Conservation (phyloP, 306 rosid species). For the Macrotyloma uniflorum region DNA sequence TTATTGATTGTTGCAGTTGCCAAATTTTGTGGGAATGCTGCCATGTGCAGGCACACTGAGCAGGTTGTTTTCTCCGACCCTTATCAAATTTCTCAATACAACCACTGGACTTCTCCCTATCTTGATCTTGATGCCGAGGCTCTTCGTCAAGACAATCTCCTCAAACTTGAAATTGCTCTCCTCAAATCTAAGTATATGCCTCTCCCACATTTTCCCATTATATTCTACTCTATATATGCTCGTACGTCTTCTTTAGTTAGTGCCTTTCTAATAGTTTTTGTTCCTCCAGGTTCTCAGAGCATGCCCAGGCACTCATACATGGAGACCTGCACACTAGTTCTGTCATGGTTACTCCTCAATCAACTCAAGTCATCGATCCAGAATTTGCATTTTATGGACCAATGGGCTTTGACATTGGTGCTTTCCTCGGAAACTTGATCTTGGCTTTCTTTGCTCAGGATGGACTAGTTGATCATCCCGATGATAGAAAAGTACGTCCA, state of each 20-base stretch:
- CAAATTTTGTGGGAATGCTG: constrained; percentile 77
- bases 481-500: constrained; percentile 62
- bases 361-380: constrained; percentile 80
- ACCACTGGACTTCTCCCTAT: constrained; percentile 68
- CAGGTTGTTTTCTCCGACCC: constrained; percentile 91
- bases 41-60: constrained; percentile 75
- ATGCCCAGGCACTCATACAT: constrained; percentile 74
- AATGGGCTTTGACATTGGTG: constrained; percentile 81
- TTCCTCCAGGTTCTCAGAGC: constrained; percentile 65
- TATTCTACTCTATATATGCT: too few relatives aligned
- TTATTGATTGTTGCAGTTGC: constrained; percentile 56
- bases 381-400: constrained; percentile 91
- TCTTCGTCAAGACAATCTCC: constrained; percentile 58
- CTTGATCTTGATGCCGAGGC: constrained; percentile 82
- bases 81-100: constrained; percentile 61
- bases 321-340: constrained; percentile 87
- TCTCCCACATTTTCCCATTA: not conserved
- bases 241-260: not conserved
- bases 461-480: constrained; percentile 56
- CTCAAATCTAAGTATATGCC: constrained; percentile 61
- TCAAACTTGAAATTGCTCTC: constrained; percentile 72
- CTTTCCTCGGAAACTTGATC: constrained; percentile 76
- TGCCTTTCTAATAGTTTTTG: not conserved
- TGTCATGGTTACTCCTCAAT: constrained; percentile 71
- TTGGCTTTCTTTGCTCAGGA: constrained; percentile 85